Evolutionary conservation across 106 monocot genomes (phyloP), one percentile per base, ranked within the genome.

Genomic region (Vanilla planifolia): DNA sequence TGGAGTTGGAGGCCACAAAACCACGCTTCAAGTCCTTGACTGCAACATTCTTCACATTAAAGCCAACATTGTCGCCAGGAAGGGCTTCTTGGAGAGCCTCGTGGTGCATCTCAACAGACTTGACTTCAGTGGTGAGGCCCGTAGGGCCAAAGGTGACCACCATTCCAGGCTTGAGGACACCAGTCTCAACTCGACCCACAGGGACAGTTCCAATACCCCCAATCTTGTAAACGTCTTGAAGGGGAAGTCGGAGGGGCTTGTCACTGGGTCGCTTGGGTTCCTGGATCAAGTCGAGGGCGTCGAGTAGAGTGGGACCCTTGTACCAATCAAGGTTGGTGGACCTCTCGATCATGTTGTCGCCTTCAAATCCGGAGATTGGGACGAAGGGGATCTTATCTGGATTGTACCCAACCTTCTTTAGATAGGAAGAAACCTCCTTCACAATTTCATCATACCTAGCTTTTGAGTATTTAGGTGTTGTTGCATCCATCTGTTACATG

Each of bases 271-370:
- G 60, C 55, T 80, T 80, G 15, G 79, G 79, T 62, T 75, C 79
- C 10, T 35, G 53, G 66, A 80, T 63, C 65, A 52, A 3, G 74
- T 80, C 74, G 21, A 80, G 79, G 21, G 79, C 79, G 0, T 80
- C 79, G 23, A 80, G 79, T 16, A 80, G 74, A 29, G 75, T 81
- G 3, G 81, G 81, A 0, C 81, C 81, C 76, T 81, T 81, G 81
- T 81, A 81, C 81, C 81, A 76, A 55, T 76, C 81, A 8, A 81
- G 81, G 68, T 81, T 81, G 42, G 72, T 81, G 26, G 81, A 81
- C 48, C 81, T 67, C 67, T 81, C 81, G 48, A 81, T 81, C 81
- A 76, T 81, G 72, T 81, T 81, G 59, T 80, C 80, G 13, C 80
- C 80, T 59, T 80, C 80, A 26, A 80, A 80, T 13, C 80, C 80